Conservation (phyloP, 176 grass and related monocot genomes). For the Eremochloa ophiuroides region DNA sequence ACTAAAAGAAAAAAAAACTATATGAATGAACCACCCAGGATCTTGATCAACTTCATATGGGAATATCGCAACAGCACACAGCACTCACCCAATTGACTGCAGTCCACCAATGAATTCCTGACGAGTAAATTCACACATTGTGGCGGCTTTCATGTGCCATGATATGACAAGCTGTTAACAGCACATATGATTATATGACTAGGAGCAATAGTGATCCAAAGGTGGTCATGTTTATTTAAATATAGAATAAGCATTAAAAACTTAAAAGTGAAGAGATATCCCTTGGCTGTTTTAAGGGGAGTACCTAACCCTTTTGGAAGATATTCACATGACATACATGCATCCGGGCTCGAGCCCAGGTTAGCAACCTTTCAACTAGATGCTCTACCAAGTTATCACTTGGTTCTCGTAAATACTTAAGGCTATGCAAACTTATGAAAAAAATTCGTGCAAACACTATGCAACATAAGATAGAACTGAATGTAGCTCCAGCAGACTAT, state of each 20-base stretch:
- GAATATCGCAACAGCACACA: conserved; percentile 10
- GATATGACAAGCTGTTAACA: conserved; percentile 93
- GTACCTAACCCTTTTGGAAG: neutral
- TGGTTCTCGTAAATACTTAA: neutral
- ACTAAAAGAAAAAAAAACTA: conserved; percentile 8
- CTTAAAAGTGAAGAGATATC: neutral
- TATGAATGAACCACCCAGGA: neutral
- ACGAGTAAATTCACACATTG: conserved; percentile 97
- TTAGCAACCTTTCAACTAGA: neutral
- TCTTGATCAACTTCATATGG: neutral
- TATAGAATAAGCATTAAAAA: neutral
- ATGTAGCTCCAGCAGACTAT: neutral
- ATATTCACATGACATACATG: neutral
- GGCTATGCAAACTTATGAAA: neutral
- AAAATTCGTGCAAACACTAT: neutral
- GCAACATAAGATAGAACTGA: neutral
- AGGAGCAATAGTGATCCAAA: conserved; percentile 1
- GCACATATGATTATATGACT: conserved; percentile 10
- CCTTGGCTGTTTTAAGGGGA: neutral
- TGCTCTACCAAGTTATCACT: neutral
- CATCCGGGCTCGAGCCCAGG: neutral
- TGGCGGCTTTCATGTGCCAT: conserved; percentile 99
- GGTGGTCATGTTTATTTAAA: neutral
- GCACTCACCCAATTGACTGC: conserved; percentile 87
- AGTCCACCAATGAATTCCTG: conserved; percentile 89